Percentiles rank a stretch among this genome's conserved stretches.
These are phyloP conservation scores for Taphrina wiesneri DNA, from an alignment of 1,139 yeast genomes.

Conservation along the genomic window DNA sequence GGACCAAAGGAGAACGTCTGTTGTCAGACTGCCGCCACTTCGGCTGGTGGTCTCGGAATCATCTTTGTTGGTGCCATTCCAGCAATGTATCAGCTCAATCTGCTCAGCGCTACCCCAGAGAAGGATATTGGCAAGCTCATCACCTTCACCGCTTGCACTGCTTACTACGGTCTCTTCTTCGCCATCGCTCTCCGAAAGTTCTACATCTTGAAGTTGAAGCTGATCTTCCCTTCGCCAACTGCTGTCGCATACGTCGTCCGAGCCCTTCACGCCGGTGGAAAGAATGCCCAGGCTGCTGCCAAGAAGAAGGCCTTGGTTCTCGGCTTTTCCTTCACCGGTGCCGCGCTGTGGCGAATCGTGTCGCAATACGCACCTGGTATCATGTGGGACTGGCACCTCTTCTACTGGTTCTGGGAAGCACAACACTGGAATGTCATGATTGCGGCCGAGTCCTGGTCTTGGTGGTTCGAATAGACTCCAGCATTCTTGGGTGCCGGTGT, in stretches of 20 bases:
- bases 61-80: constrained; percentile 35
- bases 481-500: constrained; percentile 36
- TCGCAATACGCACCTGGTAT: constrained; percentile 34
- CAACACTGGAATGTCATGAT: constrained; percentile 15
- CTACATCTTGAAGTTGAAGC: constrained; percentile 32
- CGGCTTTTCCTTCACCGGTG: constrained; percentile 20
- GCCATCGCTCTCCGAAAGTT: constrained; percentile 35
- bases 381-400: constrained; percentile 34
- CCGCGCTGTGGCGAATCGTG: constrained; percentile 27
- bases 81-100: constrained; percentile 33
- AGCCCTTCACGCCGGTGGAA: constrained; percentile 35
- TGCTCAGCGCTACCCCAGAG: constrained; percentile 26
- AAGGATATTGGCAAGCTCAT: constrained; percentile 32
- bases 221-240: constrained; percentile 35
- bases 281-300: constrained; percentile 26
- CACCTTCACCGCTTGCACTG: constrained; percentile 34
- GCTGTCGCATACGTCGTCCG: constrained; percentile 35
- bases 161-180: constrained; percentile 36
- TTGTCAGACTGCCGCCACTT: constrained; percentile 34
- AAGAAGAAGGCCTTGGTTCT: constrained; percentile 24
- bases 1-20: constrained; percentile 35
- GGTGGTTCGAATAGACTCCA: constrained; percentile 33
- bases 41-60: constrained; percentile 33
- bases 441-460: constrained; percentile 30
- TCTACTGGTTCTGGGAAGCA: constrained; percentile 32